Evolutionary conservation across 257 asterid species (phyloP).

Genomic region (Solanum chilense): DNA sequence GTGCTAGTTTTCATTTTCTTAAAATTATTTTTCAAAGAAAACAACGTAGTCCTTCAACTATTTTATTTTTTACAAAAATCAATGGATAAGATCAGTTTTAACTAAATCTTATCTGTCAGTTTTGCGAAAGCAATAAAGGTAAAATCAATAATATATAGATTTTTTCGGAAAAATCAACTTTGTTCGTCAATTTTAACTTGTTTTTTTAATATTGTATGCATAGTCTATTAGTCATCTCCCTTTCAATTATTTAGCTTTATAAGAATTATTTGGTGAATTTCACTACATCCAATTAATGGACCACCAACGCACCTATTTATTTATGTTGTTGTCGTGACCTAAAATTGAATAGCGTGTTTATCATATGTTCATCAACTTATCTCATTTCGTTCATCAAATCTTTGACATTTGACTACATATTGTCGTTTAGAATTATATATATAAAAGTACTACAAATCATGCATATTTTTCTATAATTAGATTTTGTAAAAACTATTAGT

Average conservation of each 20-base stretch:
- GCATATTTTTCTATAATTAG: neutral
- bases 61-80: neutral
- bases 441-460: neutral
- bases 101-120: too few relatives aligned
- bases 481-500: neutral
- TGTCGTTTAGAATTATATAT: neutral
- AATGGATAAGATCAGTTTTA: neutral
- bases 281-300: neutral
- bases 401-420: neutral
- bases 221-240: neutral
- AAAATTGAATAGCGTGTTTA: neutral
- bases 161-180: neutral
- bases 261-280: neutral
- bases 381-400: neutral
- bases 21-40: neutral
- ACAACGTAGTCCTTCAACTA: neutral
- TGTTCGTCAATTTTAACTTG: neutral
- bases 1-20: neutral
- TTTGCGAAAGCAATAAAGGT: neutral
- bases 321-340: neutral
- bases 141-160: neutral
- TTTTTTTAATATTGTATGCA: neutral
- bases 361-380: neutral
- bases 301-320: neutral
- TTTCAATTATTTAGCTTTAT: neutral